phyloP scores from a whole-genome alignment of 1,284 basidiomycete genomes.

The Apiotrichum porosum region DNA sequence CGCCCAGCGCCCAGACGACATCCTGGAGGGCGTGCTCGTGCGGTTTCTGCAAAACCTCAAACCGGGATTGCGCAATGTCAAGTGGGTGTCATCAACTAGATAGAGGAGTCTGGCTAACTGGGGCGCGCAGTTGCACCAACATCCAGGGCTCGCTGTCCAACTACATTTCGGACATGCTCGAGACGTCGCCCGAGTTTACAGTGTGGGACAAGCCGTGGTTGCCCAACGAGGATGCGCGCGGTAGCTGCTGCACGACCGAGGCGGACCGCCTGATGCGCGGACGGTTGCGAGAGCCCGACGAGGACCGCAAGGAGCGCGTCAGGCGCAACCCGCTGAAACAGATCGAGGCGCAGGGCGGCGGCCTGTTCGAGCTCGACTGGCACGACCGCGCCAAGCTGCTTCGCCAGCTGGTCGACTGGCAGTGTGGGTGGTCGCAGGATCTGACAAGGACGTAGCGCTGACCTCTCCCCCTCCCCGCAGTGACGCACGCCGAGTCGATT shows the following conservation, averaged over 20 bases:
- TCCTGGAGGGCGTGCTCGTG: constrained; percentile 40
- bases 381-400: constrained; percentile 35
- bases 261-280: constrained; percentile 25
- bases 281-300: constrained; percentile 30
- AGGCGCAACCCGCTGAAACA: constrained; percentile 31
- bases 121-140: constrained; percentile 38
- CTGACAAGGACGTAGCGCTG: background rate
- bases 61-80: constrained; percentile 27
- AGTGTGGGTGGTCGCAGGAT: constrained; percentile 26
- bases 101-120: no score
- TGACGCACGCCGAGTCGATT: constrained; percentile 36
- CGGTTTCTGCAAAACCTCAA: constrained; percentile 40
- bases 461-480: constrained; percentile 15
- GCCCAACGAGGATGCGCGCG: constrained; percentile 38
- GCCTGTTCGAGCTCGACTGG: constrained; percentile 44
- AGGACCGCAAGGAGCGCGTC: constrained; percentile 23
- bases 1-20: constrained; percentile 42
- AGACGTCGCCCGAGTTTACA: constrained; percentile 36
- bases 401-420: constrained; percentile 48
- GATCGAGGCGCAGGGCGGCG: constrained; percentile 30
- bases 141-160: constrained; percentile 37
- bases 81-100: no score
- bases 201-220: constrained; percentile 45
- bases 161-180: constrained; percentile 36
- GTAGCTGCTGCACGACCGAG: constrained; percentile 28